Percentiles rank a stretch among this genome's conserved stretches.
Evolutionary conservation across 371 early-diverging fungal genomes (phyloP).

Genomic region (Fennellomyces sp.): DNA sequence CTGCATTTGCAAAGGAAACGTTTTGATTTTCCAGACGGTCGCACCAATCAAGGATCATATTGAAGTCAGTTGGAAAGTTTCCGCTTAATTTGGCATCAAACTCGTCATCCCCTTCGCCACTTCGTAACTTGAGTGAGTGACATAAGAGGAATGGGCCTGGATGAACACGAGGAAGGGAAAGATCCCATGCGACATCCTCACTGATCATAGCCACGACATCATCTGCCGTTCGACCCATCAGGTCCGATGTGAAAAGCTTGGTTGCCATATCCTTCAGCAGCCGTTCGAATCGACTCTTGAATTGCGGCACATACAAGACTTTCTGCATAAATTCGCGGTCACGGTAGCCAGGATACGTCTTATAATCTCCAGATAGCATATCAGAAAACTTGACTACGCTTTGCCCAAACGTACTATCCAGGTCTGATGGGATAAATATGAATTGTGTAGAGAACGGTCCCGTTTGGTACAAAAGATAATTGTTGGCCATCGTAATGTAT

Average conservation of each 20-base stretch:
- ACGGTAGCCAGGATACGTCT: conserved; percentile 12
- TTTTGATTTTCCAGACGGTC: not conserved
- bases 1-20: conserved; percentile 14
- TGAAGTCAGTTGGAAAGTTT: too few relatives aligned
- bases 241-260: not conserved
- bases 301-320: conserved; percentile 7
- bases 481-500: conserved; percentile 27
- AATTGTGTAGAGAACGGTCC: conserved; percentile 14
- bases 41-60: not conserved
- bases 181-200: conserved; percentile 24
- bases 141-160: not conserved
- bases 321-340: conserved; percentile 13
- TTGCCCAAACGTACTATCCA: conserved; percentile 30
- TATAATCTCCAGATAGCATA: conserved; percentile 30
- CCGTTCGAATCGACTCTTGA: conserved; percentile 25
- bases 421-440: conserved; percentile 28
- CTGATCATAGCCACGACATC: conserved; percentile 6
- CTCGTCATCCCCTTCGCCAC: not conserved
- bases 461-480: conserved; percentile 25
- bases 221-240: conserved; percentile 5
- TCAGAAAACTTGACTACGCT: conserved; percentile 8
- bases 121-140: too few relatives aligned
- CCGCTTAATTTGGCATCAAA: too few relatives aligned
- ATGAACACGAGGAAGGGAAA: conserved; percentile 11
- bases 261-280: conserved; percentile 12